A percentile compares a stretch with the other conserved stretches of the same genome.
phyloP scores from a whole-genome alignment of 2,329 filamentous ascomycete genomes.

The Hymenoscyphus fructigenus region DNA sequence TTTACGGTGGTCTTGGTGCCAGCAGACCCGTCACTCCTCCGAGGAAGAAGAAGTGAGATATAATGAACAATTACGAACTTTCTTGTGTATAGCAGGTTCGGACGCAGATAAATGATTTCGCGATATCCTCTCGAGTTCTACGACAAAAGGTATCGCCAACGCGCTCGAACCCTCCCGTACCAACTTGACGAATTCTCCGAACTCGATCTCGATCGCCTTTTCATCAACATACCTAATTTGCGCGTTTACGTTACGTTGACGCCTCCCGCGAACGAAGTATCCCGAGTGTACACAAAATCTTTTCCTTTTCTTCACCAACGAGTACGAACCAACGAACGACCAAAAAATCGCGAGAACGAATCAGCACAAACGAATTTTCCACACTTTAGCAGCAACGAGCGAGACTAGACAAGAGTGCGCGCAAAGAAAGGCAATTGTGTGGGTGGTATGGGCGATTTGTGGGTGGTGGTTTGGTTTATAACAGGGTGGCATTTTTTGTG shows the following conservation, averaged over 20 bases:
- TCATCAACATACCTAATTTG: constrained; percentile 34
- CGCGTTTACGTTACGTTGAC: constrained; percentile 26
- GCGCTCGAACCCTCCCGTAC: constrained; percentile 25
- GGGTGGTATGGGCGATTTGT: constrained; percentile 17
- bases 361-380: constrained; percentile 21
- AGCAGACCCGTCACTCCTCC: constrained; percentile 69
- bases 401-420: constrained; percentile 8
- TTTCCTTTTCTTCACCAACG: constrained; percentile 24
- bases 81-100: constrained; percentile 82
- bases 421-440: constrained; percentile 16
- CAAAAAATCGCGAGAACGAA: constrained; percentile 24
- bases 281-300: constrained; percentile 30
- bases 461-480: constrained; percentile 14
- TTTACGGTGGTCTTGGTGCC: constrained; percentile 70
- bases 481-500: constrained; percentile 24
- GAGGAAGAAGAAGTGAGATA: constrained; percentile 65
- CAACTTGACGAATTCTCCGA: constrained; percentile 26
- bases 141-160: constrained; percentile 30
- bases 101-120: constrained; percentile 71
- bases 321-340: constrained; percentile 26
- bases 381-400: constrained; percentile 15
- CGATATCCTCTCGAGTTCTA: constrained; percentile 31
- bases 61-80: constrained; percentile 66
- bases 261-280: constrained; percentile 21
- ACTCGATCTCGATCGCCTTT: constrained; percentile 21